Evolutionary conservation across 768 basidiomycete genomes (phyloP).

Genomic region (Pleurotus cornucopiae): DNA sequence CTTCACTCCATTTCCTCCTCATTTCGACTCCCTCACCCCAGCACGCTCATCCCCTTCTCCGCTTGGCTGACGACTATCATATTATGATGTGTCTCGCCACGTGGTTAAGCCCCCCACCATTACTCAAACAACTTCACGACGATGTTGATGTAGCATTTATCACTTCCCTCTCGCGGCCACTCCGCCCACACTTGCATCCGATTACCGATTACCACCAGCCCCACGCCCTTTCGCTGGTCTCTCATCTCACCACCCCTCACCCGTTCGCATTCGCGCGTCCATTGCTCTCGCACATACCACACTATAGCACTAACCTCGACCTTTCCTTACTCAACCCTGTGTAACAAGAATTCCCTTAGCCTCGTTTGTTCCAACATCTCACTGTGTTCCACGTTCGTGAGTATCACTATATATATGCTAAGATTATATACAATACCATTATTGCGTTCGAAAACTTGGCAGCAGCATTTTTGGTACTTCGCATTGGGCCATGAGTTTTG

Average conservation of each 20-base stretch:
- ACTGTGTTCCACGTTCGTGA: background rate
- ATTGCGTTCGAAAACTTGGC: background rate
- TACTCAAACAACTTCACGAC: background rate
- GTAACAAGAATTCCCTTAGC: background rate
- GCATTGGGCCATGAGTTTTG: background rate
- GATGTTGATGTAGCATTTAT: background rate
- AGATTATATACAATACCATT: constrained; percentile 9
- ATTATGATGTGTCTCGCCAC: background rate
- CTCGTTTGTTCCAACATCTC: background rate
- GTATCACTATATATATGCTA: background rate
- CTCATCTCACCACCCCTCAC: background rate
- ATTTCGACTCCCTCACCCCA: background rate
- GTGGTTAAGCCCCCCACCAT: background rate
- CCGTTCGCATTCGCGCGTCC: background rate
- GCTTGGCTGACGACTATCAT: background rate
- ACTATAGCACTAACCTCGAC: background rate
- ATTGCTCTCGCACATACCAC: background rate
- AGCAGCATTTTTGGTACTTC: background rate
- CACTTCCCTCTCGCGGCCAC: background rate
- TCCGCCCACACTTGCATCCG: background rate
- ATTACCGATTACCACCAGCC: background rate
- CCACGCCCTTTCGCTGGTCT: background rate
- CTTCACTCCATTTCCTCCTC: background rate
- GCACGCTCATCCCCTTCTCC: background rate
- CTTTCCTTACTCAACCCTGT: background rate